Conservation (phyloP, 2,329 filamentous ascomycete genomes). For the Fusarium circinatum region DNA sequence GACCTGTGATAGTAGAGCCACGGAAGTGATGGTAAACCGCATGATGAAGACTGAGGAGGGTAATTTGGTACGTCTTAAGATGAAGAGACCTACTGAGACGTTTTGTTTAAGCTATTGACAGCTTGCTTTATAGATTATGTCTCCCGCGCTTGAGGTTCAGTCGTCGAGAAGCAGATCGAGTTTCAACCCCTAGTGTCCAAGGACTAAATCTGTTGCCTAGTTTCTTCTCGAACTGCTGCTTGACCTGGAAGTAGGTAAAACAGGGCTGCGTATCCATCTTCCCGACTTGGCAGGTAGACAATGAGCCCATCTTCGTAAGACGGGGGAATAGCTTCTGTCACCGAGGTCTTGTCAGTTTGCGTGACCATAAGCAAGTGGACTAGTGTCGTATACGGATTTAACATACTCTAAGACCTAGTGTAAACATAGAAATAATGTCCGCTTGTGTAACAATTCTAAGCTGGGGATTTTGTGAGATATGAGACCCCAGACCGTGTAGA, state of each 20-base stretch:
- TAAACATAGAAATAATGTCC: neutral
- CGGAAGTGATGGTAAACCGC: neutral
- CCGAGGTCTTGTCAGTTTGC: neutral
- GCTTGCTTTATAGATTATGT: neutral
- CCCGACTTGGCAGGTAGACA: too few relatives aligned
- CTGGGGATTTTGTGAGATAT: neutral
- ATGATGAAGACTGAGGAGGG: neutral
- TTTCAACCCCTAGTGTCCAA: too few relatives aligned
- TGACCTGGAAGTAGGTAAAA: neutral
- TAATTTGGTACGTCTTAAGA: too few relatives aligned
- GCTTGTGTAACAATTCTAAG: neutral
- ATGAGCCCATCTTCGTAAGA: neutral
- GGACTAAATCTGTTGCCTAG: too few relatives aligned
- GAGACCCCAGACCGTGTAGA: neutral
- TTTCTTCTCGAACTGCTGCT: too few relatives aligned
- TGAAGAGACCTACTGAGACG: neutral
- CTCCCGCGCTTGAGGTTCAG: too few relatives aligned
- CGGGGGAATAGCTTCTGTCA: neutral
- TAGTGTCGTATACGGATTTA: too few relatives aligned
- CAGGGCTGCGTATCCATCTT: neutral
- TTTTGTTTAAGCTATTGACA: neutral
- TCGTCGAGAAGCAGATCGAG: too few relatives aligned
- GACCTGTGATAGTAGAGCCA: neutral
- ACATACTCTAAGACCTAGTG: neutral
- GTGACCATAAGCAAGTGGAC: neutral